These are phyloP conservation scores for Papiliotrema flavescens DNA, from an alignment of 1,284 basidiomycete species.

Conservation along the genomic window DNA sequence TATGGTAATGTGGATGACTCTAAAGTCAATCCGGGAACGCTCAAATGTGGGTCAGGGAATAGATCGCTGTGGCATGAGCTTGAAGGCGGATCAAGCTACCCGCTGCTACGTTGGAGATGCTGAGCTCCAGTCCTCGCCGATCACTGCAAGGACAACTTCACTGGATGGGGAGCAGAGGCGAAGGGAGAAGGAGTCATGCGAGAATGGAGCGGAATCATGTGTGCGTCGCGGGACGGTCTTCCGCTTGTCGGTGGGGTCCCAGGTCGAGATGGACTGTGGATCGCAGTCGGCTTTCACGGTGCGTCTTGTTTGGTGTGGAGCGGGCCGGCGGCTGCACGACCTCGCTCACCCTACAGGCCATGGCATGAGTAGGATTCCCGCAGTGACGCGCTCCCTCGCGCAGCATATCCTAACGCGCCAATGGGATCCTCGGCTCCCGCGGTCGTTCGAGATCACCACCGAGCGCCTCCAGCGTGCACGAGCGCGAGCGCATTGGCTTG, in stretches of 20 bases:
- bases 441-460: slow-evolving; percentile 18
- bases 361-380: slow-evolving; percentile 28
- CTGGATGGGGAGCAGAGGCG: slow-evolving; percentile 19
- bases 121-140: slow-evolving; percentile 8
- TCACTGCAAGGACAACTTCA: slow-evolving; percentile 13
- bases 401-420: slow-evolving; percentile 12
- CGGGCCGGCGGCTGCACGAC: no score
- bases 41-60: background rate
- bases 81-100: no score
- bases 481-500: no score
- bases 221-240: slow-evolving; percentile 16
- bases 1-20: background rate
- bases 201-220: slow-evolving; percentile 26
- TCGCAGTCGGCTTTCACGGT: slow-evolving; percentile 11
- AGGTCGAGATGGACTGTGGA: slow-evolving; percentile 15
- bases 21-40: background rate
- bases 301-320: background rate
- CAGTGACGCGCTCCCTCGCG: slow-evolving; percentile 15
- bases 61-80: no score
- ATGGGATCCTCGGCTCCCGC: slow-evolving; percentile 20
- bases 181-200: slow-evolving; percentile 25
- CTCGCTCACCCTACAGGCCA: slow-evolving; percentile 2
- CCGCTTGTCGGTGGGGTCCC: slow-evolving; percentile 31
- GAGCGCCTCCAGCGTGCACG: no score
- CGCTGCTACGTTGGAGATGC: no score